phyloP scores from a whole-genome alignment of 768 basidiomycete genomes.

The Russula sp. region DNA sequence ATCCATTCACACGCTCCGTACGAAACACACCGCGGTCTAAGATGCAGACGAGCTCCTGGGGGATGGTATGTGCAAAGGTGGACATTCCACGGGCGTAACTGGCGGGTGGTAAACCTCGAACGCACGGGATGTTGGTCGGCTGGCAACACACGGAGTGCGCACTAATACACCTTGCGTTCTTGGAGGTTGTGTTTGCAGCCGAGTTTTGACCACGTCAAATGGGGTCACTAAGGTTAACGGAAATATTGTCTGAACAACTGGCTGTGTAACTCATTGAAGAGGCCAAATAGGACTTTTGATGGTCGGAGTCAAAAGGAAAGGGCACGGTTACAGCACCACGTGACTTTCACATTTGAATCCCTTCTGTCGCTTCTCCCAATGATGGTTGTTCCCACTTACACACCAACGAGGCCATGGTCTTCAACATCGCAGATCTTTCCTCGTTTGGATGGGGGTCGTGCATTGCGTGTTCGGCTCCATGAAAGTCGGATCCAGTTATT shows the following conservation, averaged over 20 bases:
- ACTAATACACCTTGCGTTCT: conserved; percentile 39
- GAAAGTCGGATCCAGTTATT: background rate
- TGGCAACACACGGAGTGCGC: conserved; percentile 62
- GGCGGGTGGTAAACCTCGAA: conserved; percentile 29
- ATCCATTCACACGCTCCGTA: conserved; percentile 72
- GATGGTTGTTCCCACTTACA: too few species aligned
- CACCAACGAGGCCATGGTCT: too few species aligned
- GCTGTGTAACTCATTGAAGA: too few species aligned
- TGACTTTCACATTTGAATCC: too few species aligned
- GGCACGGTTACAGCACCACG: too few species aligned
- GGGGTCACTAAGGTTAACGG: conserved; percentile 85
- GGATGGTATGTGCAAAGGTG: conserved; percentile 48
- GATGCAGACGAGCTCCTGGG: conserved; percentile 67
- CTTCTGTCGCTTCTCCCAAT: too few species aligned
- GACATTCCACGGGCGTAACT: conserved; percentile 73
- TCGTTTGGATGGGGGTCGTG: too few species aligned
- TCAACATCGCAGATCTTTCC: background rate
- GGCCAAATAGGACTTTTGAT: too few species aligned
- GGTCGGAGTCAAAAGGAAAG: too few species aligned
- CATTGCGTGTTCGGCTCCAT: background rate
- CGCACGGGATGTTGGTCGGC: conserved; percentile 32
- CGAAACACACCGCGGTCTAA: conserved; percentile 69
- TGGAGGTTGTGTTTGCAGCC: conserved; percentile 86
- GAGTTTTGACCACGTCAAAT: conserved; percentile 96
- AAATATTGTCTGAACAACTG: too few species aligned